These are phyloP conservation scores for Aureobasidium sp. DNA, from an alignment of 2,329 filamentous ascomycete species.

Conservation along the genomic window DNA sequence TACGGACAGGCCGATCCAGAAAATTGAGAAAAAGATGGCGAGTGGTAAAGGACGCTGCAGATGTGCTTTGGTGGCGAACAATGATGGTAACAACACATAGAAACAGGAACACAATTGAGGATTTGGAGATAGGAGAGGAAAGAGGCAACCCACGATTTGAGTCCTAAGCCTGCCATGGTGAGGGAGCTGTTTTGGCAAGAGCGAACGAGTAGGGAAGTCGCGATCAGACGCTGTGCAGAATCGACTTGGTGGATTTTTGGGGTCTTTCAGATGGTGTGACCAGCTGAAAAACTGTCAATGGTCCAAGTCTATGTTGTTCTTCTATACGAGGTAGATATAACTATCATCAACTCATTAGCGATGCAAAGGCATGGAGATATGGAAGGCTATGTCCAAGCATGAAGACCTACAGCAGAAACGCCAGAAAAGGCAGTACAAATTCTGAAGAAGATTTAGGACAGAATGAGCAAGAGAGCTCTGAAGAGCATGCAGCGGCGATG, in stretches of 20 bases:
- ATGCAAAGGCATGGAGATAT: background rate
- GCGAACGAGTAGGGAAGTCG: constrained; percentile 1
- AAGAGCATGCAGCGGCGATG: background rate
- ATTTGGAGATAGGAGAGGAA: background rate
- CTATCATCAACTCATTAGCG: background rate
- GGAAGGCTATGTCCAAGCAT: background rate
- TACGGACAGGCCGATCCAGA: no score
- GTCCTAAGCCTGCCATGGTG: constrained; percentile 10
- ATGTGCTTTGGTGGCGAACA: background rate
- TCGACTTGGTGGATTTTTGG: background rate
- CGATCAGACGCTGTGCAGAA: background rate
- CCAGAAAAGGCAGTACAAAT: background rate
- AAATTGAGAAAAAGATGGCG: background rate
- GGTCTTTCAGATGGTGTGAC: background rate
- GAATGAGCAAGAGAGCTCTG: background rate
- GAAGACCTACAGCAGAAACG: background rate
- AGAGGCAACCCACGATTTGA: constrained; percentile 11
- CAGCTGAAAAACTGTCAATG: background rate
- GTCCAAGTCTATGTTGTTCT: background rate
- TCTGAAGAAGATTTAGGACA: background rate
- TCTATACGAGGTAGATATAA: background rate
- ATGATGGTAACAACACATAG: background rate
- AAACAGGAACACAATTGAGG: no score
- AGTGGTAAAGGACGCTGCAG: background rate
- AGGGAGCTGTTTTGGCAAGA: background rate